phyloP scores from a whole-genome alignment of 2,329 filamentous ascomycete species.

The Alternaria arborescens region DNA sequence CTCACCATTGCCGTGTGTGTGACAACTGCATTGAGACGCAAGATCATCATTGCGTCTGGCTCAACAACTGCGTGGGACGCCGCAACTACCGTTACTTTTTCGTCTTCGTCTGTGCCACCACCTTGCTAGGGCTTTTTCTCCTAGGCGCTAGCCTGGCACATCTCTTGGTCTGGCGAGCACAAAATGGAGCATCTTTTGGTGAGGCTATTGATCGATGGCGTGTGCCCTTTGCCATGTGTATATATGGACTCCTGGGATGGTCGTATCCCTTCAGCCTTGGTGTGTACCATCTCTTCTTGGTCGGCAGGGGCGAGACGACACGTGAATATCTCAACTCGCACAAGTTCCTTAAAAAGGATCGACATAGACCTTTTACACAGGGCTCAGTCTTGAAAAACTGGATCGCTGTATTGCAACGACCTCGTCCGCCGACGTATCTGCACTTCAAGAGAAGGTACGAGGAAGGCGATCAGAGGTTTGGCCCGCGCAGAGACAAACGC shows the following conservation, averaged over 20 bases:
- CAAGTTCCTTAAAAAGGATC: slow-evolving; percentile 91
- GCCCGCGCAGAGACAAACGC: slow-evolving; percentile 64
- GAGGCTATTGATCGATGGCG: slow-evolving; percentile 74
- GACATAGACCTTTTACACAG: slow-evolving; percentile 89
- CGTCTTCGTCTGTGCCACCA: slow-evolving; percentile 82
- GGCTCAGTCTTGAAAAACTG: slow-evolving; percentile 79
- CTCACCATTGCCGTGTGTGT: slow-evolving; percentile 95
- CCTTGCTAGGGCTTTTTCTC: slow-evolving; percentile 78
- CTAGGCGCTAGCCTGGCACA: slow-evolving; percentile 82
- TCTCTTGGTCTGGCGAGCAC: slow-evolving; percentile 74
- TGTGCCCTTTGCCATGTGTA: slow-evolving; percentile 86
- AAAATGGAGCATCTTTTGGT: slow-evolving; percentile 72
- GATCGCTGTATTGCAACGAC: slow-evolving; percentile 80
- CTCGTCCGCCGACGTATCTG: slow-evolving; percentile 87
- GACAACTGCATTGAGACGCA: slow-evolving; percentile 98
- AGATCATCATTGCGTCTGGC: slow-evolving; percentile 98
- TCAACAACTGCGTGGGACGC: slow-evolving; percentile 97
- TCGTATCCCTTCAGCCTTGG: slow-evolving; percentile 85
- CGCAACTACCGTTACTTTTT: slow-evolving; percentile 99
- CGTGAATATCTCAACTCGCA: slow-evolving; percentile 95
- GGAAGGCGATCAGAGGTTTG: slow-evolving; percentile 86
- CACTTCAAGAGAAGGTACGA: slow-evolving; percentile 81
- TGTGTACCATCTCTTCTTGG: slow-evolving; percentile 90
- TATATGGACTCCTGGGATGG: slow-evolving; percentile 78
- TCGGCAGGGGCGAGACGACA: slow-evolving; percentile 91